These are phyloP conservation scores for Aspergillus pseudoglaucus DNA, from an alignment of 2,329 filamentous ascomycete species.

Conservation along the genomic window DNA sequence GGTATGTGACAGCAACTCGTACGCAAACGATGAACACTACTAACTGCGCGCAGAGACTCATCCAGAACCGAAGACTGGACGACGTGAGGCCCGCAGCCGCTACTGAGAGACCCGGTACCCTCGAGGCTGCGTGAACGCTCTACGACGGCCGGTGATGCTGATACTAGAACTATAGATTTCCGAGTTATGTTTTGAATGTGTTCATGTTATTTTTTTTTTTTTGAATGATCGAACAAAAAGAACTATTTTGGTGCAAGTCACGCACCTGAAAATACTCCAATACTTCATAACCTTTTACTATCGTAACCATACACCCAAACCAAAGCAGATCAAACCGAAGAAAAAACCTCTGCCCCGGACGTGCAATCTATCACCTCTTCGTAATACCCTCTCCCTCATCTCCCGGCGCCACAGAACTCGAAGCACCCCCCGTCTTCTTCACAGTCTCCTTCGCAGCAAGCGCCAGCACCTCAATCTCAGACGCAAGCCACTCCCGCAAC, in stretches of 20 bases:
- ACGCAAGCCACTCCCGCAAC: slow-evolving; percentile 56
- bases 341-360: background rate
- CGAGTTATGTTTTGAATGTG: background rate
- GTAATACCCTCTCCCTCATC: slow-evolving; percentile 6
- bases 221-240: background rate
- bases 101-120: slow-evolving; percentile 35
- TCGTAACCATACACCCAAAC: background rate
- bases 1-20: slow-evolving; percentile 47
- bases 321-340: background rate
- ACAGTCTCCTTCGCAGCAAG: slow-evolving; percentile 39
- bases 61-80: slow-evolving; percentile 37
- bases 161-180: slow-evolving; percentile 11
- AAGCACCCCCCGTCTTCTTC: slow-evolving; percentile 23
- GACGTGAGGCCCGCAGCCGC: slow-evolving; percentile 36
- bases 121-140: slow-evolving; percentile 24
- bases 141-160: slow-evolving; percentile 1
- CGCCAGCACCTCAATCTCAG: slow-evolving; percentile 50
- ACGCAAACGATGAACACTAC: background rate
- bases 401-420: slow-evolving; percentile 13
- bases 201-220: background rate
- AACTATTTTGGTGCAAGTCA: too few relatives aligned
- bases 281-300: background rate
- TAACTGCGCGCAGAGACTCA: slow-evolving; percentile 27
- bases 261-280: too few relatives aligned
- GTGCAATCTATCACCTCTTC: slow-evolving; percentile 8